These are phyloP conservation scores for Colletotrichum sp. DNA, from an alignment of 2,329 filamentous ascomycete genomes.

Conservation along the genomic window DNA sequence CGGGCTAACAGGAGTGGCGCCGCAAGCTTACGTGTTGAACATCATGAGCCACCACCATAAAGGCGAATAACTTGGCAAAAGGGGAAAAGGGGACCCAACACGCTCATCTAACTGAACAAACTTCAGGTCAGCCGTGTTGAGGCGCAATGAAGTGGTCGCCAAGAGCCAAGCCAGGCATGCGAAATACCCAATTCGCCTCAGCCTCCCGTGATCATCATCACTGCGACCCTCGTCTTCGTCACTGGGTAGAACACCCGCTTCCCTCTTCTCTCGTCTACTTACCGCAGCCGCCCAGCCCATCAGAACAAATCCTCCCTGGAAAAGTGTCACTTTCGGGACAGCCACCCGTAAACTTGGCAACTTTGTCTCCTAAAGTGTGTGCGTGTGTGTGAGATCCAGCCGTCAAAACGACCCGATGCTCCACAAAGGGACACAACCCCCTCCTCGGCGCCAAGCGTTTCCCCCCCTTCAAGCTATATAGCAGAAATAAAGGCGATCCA, in stretches of 20 bases:
- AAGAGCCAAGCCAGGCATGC: not conserved
- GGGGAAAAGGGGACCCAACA: not conserved
- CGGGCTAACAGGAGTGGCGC: not conserved
- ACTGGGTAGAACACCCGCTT: not conserved
- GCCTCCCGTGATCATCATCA: not conserved
- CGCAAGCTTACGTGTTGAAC: not conserved
- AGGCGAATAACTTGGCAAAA: not conserved
- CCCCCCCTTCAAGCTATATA: not conserved
- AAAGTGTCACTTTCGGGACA: not conserved
- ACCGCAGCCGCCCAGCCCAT: not conserved
- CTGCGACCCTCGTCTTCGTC: not conserved
- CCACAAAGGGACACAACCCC: not conserved
- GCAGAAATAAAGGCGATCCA: not conserved
- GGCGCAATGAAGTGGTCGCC: not conserved
- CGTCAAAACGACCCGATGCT: not conserved
- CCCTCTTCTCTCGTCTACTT: not conserved
- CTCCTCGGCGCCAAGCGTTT: not conserved
- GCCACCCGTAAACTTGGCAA: not conserved
- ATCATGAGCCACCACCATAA: not conserved
- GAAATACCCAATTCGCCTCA: not conserved
- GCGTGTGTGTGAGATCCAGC: not conserved
- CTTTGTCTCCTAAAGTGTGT: not conserved
- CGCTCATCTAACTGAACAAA: not conserved
- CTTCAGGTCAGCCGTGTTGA: not conserved
- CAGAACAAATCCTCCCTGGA: not conserved